Evolutionary conservation across 768 basidiomycete species (phyloP).

Genomic region (Calocybe cyanea): DNA sequence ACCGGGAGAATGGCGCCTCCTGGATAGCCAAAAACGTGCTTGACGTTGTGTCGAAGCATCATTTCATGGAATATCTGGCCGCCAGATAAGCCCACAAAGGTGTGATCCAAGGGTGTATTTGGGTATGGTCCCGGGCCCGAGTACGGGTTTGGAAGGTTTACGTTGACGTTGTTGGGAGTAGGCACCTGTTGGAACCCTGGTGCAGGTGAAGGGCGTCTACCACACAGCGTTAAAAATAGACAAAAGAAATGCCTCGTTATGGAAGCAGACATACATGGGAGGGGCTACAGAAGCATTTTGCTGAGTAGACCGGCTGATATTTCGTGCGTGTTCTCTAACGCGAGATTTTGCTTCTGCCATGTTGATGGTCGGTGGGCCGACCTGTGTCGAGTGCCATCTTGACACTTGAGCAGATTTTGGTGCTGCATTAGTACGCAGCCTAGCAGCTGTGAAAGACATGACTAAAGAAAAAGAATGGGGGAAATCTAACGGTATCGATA

Average conservation of each 20-base stretch:
- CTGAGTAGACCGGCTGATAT: conserved; percentile 65
- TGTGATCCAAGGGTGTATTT: conserved; percentile 61
- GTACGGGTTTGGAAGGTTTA: conserved; percentile 27
- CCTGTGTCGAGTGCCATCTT: conserved; percentile 49
- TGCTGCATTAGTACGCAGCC: conserved; percentile 40
- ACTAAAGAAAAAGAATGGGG: conserved; percentile 10
- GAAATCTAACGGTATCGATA: conserved; percentile 1
- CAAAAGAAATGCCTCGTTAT: conserved; percentile 9
- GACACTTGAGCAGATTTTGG: conserved; percentile 27
- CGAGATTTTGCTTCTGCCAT: conserved; percentile 80
- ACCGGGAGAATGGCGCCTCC: conserved; percentile 98
- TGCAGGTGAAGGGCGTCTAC: conserved; percentile 61
- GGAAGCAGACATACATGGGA: conserved; percentile 40
- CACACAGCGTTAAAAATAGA: neutral
- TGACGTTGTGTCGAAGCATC: conserved; percentile 96
- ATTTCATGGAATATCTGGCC: conserved; percentile 99
- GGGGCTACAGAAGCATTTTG: conserved; percentile 61
- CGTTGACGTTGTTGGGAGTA: conserved; percentile 29
- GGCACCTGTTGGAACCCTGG: conserved; percentile 47
- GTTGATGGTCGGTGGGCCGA: conserved; percentile 34
- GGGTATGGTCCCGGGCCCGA: conserved; percentile 37
- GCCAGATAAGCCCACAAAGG: conserved; percentile 92
- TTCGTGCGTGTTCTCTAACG: conserved; percentile 72
- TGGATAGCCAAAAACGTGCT: conserved; percentile 97
- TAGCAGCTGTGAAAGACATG: conserved; percentile 41